These are phyloP conservation scores for Colletotrichum sp. DNA, from an alignment of 2,329 filamentous ascomycete genomes.

Conservation along the genomic window DNA sequence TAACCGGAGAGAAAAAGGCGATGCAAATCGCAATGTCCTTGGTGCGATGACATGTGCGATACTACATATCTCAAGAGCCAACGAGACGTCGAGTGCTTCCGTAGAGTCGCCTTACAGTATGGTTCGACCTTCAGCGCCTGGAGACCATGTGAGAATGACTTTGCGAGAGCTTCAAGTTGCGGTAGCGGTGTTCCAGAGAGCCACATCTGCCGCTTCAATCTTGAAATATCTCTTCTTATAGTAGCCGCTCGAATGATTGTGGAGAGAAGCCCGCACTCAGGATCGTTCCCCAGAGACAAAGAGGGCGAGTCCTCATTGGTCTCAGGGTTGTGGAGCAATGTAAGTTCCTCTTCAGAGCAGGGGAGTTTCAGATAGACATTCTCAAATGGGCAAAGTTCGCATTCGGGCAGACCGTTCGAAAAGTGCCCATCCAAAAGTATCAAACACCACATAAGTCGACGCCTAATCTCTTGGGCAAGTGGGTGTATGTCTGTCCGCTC, in stretches of 20 bases:
- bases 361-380: slow-evolving; percentile 46
- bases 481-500: slow-evolving; percentile 44
- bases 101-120: not conserved
- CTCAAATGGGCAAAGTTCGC: slow-evolving; percentile 47
- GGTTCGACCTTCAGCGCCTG: not conserved
- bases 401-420: slow-evolving; percentile 48
- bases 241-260: slow-evolving; percentile 20
- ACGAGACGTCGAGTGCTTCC: slow-evolving; percentile 4
- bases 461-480: slow-evolving; percentile 45
- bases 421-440: slow-evolving; percentile 48
- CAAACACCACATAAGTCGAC: slow-evolving; percentile 49
- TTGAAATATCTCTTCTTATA: slow-evolving; percentile 25
- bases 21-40: slow-evolving; percentile 40
- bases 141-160: slow-evolving; percentile 14
- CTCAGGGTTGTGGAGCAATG: not conserved
- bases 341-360: slow-evolving; percentile 48
- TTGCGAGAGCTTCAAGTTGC: slow-evolving; percentile 15
- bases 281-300: not conserved
- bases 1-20: slow-evolving; percentile 44
- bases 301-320: not conserved
- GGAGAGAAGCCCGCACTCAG: not conserved
- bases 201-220: slow-evolving; percentile 21
- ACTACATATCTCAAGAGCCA: slow-evolving; percentile 24
- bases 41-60: slow-evolving; percentile 8
- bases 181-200: not conserved